A percentile compares a stretch with the other conserved stretches of the same genome.
phyloP scores from a whole-genome alignment of 2,329 filamentous ascomycete genomes.

The Beauveria pseudobassiana region DNA sequence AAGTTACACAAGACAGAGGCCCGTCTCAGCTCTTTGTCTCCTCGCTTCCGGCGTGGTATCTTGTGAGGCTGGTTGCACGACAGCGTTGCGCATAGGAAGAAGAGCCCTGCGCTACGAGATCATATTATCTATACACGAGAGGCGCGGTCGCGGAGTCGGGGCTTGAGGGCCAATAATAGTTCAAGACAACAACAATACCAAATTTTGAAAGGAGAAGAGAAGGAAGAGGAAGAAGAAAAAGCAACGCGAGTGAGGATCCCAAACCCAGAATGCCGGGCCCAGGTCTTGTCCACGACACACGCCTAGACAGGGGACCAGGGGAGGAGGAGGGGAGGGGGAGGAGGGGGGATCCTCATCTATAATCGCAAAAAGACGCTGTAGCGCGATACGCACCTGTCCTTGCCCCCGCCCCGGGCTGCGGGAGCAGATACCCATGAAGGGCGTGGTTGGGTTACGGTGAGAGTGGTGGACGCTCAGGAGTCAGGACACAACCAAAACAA shows the following conservation, averaged over 20 bases:
- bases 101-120: not conserved
- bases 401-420: not conserved
- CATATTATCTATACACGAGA: not conserved
- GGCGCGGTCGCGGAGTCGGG: not conserved
- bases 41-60: no score
- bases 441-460: not conserved
- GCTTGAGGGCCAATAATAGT: not conserved
- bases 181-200: not conserved
- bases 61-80: not conserved
- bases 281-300: not conserved
- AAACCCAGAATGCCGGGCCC: not conserved
- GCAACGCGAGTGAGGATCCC: not conserved
- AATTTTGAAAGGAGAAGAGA: not conserved
- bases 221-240: not conserved
- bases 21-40: no score
- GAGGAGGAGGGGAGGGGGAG: not conserved
- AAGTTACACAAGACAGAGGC: not conserved
- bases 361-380: not conserved
- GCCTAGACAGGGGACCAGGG: not conserved
- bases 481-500: no score
- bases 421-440: not conserved
- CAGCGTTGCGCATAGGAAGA: not conserved
- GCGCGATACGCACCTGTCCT: not conserved
- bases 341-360: not conserved
- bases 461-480: not conserved